Conservation (phyloP, 148 eudicot genomes). For the Camellia lanceoleosa region DNA sequence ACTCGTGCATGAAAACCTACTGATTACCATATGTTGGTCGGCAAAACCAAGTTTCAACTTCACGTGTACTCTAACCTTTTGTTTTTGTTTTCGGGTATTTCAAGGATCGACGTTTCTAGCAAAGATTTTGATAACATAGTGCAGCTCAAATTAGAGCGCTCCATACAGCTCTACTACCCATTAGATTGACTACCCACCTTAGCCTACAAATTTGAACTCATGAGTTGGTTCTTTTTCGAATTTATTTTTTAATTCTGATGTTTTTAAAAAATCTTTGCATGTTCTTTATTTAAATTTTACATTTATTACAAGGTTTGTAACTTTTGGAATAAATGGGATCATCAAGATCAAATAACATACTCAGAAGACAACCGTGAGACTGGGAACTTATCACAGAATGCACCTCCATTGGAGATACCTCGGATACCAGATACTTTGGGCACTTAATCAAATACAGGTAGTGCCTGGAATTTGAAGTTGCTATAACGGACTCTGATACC, state of each 20-base stretch:
- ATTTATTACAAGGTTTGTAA: not conserved
- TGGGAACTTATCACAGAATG: slow-evolving; percentile 77
- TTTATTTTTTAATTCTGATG: no score
- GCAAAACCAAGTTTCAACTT: not conserved
- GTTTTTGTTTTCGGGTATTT: slow-evolving; percentile 60
- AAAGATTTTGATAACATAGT: slow-evolving; percentile 94
- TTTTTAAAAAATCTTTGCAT: not conserved
- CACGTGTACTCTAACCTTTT: not conserved
- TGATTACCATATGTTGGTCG: not conserved
- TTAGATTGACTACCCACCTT: slow-evolving; percentile 77
- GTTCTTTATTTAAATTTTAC: not conserved
- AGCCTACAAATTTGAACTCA: slow-evolving; percentile 88
- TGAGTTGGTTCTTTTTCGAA: slow-evolving; percentile 43
- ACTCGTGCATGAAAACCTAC: not conserved
- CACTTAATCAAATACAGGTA: slow-evolving; percentile 70
- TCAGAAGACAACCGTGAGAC: slow-evolving; percentile 88
- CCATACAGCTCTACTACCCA: slow-evolving; percentile 86
- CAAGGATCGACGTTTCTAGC: slow-evolving; percentile 82
- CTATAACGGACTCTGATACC: slow-evolving; percentile 73
- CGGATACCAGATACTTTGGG: slow-evolving; percentile 69
- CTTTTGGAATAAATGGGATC: slow-evolving; percentile 35
- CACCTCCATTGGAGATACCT: slow-evolving; percentile 83
- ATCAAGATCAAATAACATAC: slow-evolving; percentile 54
- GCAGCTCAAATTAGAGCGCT: slow-evolving; percentile 77
- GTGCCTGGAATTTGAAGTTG: slow-evolving; percentile 91